Base-by-base conservation (phyloP, 2,329 filamentous ascomycete species). In the Botrytis pseudocinerea region DNA sequence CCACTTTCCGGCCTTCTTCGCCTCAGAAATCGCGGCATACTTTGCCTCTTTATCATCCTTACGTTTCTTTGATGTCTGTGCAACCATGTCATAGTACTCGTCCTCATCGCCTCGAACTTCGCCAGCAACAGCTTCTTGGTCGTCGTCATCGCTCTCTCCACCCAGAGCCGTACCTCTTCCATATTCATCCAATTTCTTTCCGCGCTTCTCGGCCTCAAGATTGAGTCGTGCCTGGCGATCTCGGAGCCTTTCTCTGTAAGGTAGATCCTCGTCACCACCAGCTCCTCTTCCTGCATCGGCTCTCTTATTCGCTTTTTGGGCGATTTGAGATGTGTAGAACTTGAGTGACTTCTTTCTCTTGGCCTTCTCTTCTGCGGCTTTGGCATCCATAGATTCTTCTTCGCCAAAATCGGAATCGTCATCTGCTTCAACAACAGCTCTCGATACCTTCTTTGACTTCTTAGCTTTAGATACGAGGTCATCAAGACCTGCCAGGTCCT, bases 251-350 rank as follows among this genome's bases (percentile, higher is more conserved):
- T 99, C 96, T 73, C 95, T 90, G 82, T 98, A 91, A 4, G 96
- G 96, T 70, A 97, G 88, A 82, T 97, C 93, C 77, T 88, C 87
- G 80, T 97, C 93, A 77, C 93, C 93, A 77, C 93, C 93, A 1
- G 91, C 89, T 73, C 93, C 90, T 75, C 90, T 89, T 60, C 92
- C 91, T 57, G 91, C 92, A 46, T 87, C 89, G 9, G 90, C 89
- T 72, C 93, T 93, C 81, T 93, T 95, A 84, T 94, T 97, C 73
- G 93, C 90, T 83, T 98, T 98, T 82, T 98, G 95, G 42, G 93
- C 92, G 77, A 99, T 96, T 82, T 99, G 96, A 4, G 95, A 97
- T 3, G 97, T 98, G 87, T 99, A 99, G 86, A 99, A 99, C 75
- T 94, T 92, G 73, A 99, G 88, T 76, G 90, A 94, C 86, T 97